Evolutionary conservation across 345 rosid species (phyloP).

Genomic region (Eucalyptus marginata): DNA sequence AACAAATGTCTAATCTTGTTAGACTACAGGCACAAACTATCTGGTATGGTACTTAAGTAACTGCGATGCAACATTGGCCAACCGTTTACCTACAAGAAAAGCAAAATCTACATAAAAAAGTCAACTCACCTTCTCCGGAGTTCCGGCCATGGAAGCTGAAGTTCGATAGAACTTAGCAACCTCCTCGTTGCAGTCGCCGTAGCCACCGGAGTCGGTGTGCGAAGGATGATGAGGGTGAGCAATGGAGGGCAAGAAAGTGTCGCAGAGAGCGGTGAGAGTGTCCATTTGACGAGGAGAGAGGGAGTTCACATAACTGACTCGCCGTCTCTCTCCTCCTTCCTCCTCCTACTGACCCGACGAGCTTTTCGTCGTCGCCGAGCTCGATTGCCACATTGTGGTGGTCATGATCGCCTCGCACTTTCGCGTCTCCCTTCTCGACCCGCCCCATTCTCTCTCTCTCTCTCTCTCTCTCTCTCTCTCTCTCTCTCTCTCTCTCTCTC

Average conservation of each 20-base stretch:
- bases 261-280: constrained; percentile 55
- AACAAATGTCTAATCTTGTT: neutral
- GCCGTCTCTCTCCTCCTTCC: constrained; percentile 5
- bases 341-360: neutral
- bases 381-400: neutral
- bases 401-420: neutral
- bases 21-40: neutral
- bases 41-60: neutral
- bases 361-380: neutral
- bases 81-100: neutral
- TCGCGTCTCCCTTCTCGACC: neutral
- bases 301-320: constrained; percentile 17
- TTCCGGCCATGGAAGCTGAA: constrained; percentile 66
- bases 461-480: neutral
- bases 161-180: constrained; percentile 23
- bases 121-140: constrained; percentile 53
- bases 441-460: neutral
- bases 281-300: constrained; percentile 54
- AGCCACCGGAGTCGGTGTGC: neutral
- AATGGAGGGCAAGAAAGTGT: constrained; percentile 55
- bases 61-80: neutral
- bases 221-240: neutral
- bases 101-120: neutral
- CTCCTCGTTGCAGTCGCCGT: neutral
- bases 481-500: neutral